These are phyloP conservation scores for Lippia alba DNA, from an alignment of 305 asterid species.

Conservation along the genomic window DNA sequence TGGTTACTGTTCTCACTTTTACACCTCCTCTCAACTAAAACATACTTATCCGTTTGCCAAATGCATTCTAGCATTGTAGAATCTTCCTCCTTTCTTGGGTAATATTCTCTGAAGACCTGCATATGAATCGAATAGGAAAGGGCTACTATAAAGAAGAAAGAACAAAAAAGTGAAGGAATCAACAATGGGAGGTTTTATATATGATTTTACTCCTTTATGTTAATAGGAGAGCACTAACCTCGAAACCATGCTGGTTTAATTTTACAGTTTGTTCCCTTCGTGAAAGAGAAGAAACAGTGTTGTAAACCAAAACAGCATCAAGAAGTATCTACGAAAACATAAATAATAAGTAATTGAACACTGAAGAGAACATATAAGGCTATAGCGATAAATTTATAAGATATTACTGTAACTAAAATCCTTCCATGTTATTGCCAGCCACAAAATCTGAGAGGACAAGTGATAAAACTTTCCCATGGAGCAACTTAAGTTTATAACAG, in stretches of 20 bases:
- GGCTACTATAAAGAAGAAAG: not conserved
- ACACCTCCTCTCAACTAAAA: conserved; percentile 61
- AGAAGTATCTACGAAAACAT: conserved; percentile 48
- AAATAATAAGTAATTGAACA: too few species aligned
- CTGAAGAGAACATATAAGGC: not conserved
- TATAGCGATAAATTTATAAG: too few species aligned
- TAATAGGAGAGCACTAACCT: conserved; percentile 34
- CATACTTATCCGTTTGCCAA: conserved; percentile 82
- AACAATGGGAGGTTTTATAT: too few species aligned
- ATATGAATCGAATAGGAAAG: not conserved
- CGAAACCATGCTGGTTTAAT: conserved; percentile 73
- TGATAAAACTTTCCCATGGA: too few species aligned
- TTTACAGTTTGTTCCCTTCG: conserved; percentile 74
- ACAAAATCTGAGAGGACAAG: not conserved
- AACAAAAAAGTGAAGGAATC: not conserved
- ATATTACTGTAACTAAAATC: too few species aligned
- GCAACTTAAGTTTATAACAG: too few species aligned
- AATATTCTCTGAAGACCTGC: conserved; percentile 69
- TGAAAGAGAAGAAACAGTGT: conserved; percentile 65
- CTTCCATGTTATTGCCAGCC: too few species aligned
- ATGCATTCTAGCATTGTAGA: conserved; percentile 59
- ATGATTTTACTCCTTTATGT: not conserved
- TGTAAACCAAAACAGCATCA: conserved; percentile 72
- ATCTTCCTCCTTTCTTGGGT: conserved; percentile 67
- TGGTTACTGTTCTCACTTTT: conserved; percentile 47